Percentiles rank a stretch among this genome's conserved stretches.
Conservation (phyloP, 306 rosid genomes). For the Amphicarpaea edgeworthii region DNA sequence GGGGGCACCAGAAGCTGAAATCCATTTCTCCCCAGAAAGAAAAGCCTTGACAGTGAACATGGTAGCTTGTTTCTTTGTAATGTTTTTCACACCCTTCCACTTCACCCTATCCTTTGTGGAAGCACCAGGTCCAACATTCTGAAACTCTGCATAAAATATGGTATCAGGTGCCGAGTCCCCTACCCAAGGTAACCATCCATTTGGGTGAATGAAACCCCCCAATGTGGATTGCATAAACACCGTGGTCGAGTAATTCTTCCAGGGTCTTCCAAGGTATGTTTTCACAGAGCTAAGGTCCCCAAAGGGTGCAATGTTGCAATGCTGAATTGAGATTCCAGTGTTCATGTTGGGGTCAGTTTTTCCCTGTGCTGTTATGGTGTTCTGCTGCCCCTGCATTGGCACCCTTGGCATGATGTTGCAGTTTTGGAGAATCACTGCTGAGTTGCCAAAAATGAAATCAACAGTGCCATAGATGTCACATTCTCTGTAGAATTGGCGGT, state of each 20-base stretch:
- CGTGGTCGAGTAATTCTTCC: conserved; percentile 91
- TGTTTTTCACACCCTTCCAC: conserved; percentile 75
- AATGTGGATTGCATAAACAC: conserved; percentile 56
- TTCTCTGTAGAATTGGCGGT: conserved; percentile 76
- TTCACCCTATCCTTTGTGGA: conserved; percentile 64
- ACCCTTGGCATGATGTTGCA: conserved; percentile 60
- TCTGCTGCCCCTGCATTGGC: conserved; percentile 67
- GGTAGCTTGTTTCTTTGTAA: conserved; percentile 50
- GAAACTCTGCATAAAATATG: conserved; percentile 72
- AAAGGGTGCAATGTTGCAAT: conserved; percentile 58
- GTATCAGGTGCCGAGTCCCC: conserved; percentile 79
- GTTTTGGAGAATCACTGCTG: conserved; percentile 70
- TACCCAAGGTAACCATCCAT: conserved; percentile 90
- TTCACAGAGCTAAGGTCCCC: conserved; percentile 60
- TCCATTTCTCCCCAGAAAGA: conserved; percentile 67
- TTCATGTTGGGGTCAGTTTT: conserved; percentile 76
- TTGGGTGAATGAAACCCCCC: conserved; percentile 57
- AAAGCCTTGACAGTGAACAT: conserved; percentile 61
- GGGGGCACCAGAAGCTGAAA: conserved; percentile 53
- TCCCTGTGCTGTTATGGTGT: conserved; percentile 88
- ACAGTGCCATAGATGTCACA: conserved; percentile 77
- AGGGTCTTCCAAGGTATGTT: conserved; percentile 83
- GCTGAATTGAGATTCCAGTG: conserved; percentile 74
- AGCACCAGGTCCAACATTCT: conserved; percentile 74
- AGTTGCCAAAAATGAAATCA: conserved; percentile 83